Conservation (phyloP, 2,329 filamentous ascomycete species). For the Penicillium sp. region DNA sequence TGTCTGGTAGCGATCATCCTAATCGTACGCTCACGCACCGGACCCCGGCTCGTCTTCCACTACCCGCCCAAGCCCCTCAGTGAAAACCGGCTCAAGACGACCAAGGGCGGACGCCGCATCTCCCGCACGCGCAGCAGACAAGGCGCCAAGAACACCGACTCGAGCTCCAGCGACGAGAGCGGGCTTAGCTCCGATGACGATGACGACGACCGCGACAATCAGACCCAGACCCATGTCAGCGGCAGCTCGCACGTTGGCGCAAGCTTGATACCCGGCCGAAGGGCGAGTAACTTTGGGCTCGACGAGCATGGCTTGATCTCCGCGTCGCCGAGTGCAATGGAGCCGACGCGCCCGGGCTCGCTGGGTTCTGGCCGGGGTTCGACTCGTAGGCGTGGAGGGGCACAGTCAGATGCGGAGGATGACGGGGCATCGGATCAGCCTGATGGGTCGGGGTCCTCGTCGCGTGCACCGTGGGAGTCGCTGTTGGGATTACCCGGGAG, state of each 20-base stretch:
- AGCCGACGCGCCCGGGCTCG: conserved; percentile 38
- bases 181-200: conserved; percentile 46
- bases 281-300: conserved; percentile 39
- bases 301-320: conserved; percentile 34
- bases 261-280: conserved; percentile 29
- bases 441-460: conserved; percentile 28
- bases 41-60: conserved; percentile 83
- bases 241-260: conserved; percentile 23
- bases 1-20: conserved; percentile 72
- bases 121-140: conserved; percentile 37
- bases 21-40: conserved; percentile 75
- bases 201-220: conserved; percentile 33
- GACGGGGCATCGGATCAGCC: conserved; percentile 36
- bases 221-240: conserved; percentile 3
- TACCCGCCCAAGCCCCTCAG: conserved; percentile 68
- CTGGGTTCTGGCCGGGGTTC: conserved; percentile 36
- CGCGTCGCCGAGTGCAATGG: conserved; percentile 33
- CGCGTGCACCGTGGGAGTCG: conserved; percentile 55
- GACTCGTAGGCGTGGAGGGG: conserved; percentile 33
- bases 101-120: conserved; percentile 37
- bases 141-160: conserved; percentile 41
- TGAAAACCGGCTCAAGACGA: conserved; percentile 41
- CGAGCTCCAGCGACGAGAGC: conserved; percentile 44
- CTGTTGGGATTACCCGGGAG: conserved; percentile 75
- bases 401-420: conserved; percentile 39